A percentile compares a stretch with the other conserved stretches of the same genome.
These are phyloP conservation scores for Tephrocybe sp. DNA, from an alignment of 768 basidiomycete species.

Conservation along the genomic window DNA sequence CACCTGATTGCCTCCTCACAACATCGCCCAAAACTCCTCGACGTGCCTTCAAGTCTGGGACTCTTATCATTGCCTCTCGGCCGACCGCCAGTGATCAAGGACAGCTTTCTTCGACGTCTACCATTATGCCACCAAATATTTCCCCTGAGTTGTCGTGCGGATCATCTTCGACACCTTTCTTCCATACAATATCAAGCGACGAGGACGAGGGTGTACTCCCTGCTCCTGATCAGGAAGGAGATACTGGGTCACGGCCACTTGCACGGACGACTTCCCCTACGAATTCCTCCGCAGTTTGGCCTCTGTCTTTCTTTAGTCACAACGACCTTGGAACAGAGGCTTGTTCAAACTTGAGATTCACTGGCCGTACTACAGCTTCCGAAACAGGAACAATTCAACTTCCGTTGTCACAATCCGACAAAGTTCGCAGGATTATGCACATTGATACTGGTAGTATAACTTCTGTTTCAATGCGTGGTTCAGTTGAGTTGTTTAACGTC, in stretches of 20 bases:
- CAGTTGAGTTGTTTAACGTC: constrained; percentile 29
- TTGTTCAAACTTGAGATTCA: not conserved
- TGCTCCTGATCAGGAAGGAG: not conserved
- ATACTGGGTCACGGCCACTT: not conserved
- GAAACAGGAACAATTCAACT: constrained; percentile 19
- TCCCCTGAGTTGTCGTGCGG: too few species aligned
- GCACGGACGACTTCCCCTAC: too few species aligned
- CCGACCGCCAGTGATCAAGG: too few species aligned
- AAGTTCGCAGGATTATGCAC: constrained; percentile 35
- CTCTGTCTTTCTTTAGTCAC: too few species aligned
- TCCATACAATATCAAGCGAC: not conserved
- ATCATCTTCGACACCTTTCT: not conserved
- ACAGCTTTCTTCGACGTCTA: too few species aligned
- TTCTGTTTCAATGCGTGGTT: constrained; percentile 38
- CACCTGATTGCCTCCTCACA: not conserved
- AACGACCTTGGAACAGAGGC: not conserved
- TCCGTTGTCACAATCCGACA: constrained; percentile 29
- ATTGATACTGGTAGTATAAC: constrained; percentile 16
- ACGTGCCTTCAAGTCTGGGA: constrained; percentile 12
- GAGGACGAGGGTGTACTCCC: too few species aligned
- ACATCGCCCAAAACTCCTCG: not conserved
- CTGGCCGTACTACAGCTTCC: not conserved
- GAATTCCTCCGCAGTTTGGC: too few species aligned
- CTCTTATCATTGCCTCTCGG: constrained; percentile 3
- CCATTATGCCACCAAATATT: too few species aligned